Conservation (phyloP, 1,139 yeast species). For the Taiozyma sp. region DNA sequence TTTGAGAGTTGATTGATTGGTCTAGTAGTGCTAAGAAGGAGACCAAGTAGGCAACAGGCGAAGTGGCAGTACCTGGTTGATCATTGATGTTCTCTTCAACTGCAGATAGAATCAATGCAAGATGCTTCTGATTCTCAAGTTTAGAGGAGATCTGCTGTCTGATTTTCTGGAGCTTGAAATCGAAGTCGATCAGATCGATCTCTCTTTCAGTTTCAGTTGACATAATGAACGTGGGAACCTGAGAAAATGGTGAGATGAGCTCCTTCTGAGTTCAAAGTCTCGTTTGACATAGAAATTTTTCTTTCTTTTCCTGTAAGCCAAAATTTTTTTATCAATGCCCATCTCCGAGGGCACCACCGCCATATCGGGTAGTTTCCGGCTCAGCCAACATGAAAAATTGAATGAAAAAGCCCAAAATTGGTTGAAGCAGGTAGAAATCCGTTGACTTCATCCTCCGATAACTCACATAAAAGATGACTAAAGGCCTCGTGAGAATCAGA, state of each 20-base stretch:
- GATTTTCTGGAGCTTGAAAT: conserved; percentile 62
- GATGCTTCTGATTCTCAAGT: conserved; percentile 76
- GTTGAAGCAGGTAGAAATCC: not conserved
- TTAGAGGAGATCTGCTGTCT: conserved; percentile 69
- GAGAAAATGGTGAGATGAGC: not conserved
- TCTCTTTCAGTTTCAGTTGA: conserved; percentile 34
- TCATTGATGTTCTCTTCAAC: conserved; percentile 87
- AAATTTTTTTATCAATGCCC: not conserved
- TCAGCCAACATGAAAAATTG: not conserved
- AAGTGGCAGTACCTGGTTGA: conserved; percentile 42
- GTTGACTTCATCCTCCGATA: not conserved
- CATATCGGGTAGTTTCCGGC: not conserved
- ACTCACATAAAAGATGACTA: conserved; percentile 4
- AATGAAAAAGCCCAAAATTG: not conserved
- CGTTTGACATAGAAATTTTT: not conserved
- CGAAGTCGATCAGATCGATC: conserved; percentile 53
- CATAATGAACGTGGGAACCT: not conserved
- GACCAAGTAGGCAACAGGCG: conserved; percentile 73
- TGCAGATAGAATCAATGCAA: conserved; percentile 71
- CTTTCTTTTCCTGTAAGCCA: not conserved
- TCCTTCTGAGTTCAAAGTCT: not conserved
- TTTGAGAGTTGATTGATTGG: conserved; percentile 52
- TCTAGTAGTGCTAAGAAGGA: conserved; percentile 79
- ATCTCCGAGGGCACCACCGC: not conserved
- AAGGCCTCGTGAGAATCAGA: conserved; percentile 57